Evolutionary conservation across 1,284 basidiomycete species (phyloP).

Genomic region (Rhodofomes roseus): DNA sequence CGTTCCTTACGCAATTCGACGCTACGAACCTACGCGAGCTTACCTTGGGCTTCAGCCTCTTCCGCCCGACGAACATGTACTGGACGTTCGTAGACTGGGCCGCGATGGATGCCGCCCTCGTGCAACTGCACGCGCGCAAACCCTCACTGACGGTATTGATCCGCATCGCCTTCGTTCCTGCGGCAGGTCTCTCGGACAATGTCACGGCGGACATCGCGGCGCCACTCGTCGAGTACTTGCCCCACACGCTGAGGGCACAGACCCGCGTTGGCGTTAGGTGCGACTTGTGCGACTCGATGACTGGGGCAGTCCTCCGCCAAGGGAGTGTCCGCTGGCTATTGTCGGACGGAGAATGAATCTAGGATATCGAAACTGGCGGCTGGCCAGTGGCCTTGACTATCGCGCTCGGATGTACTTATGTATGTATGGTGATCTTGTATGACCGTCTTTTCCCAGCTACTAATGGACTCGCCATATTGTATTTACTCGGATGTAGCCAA

Average conservation of each 20-base stretch:
- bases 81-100: conserved; percentile 1
- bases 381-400: no score
- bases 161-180: not conserved
- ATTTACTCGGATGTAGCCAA: no score
- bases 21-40: not conserved
- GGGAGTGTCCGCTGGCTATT: not conserved
- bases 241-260: not conserved
- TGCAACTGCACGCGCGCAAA: not conserved
- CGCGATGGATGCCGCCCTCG: not conserved
- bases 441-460: no score
- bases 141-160: not conserved
- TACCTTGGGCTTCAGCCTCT: not conserved
- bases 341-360: not conserved
- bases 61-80: not conserved
- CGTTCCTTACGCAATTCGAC: not conserved
- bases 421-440: no score
- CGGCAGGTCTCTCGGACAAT: not conserved
- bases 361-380: no score
- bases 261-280: not conserved
- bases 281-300: not conserved
- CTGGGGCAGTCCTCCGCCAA: not conserved
- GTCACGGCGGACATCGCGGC: not conserved
- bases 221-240: not conserved
- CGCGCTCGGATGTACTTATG: no score
- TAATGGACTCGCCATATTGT: no score